Evolutionary conservation across 768 basidiomycete species (phyloP).

Genomic region (Tephrocybe sp.): DNA sequence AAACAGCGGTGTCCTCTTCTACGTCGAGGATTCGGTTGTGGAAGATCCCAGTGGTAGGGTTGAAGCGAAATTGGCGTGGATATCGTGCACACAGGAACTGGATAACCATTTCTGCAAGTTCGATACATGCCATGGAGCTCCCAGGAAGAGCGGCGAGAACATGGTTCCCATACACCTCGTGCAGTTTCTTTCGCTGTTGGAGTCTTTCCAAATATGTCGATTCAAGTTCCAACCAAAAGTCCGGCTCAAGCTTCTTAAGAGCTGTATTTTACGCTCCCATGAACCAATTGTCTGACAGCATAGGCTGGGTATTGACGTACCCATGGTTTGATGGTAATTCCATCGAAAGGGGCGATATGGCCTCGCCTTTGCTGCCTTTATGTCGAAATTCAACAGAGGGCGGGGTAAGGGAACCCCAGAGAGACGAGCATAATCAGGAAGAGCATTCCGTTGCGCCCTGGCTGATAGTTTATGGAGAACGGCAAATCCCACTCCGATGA

Average conservation of each 20-base stretch:
- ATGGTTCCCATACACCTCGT: constrained; percentile 34
- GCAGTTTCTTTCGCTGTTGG: constrained; percentile 39
- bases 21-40: constrained; percentile 41
- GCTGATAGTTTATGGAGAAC: not conserved
- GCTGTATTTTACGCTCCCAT: constrained; percentile 28
- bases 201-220: constrained; percentile 48
- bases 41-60: constrained; percentile 36
- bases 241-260: constrained; percentile 47
- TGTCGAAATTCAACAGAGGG: constrained; percentile 41
- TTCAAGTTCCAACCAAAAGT: constrained; percentile 60
- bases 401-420: constrained; percentile 44
- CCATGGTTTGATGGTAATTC: constrained; percentile 58
- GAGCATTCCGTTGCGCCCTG: not conserved
- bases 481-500: not conserved
- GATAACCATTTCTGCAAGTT: constrained; percentile 56
- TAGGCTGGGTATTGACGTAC: too few relatives aligned
- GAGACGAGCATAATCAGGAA: constrained; percentile 39
- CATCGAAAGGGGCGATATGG: constrained; percentile 60
- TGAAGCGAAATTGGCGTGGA: constrained; percentile 48
- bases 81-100: constrained; percentile 59
- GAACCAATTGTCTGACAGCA: too few relatives aligned
- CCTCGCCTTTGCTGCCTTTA: constrained; percentile 41
- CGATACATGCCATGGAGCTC: constrained; percentile 45
- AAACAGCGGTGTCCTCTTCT: not conserved
- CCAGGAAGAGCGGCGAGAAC: constrained; percentile 50